Evolutionary conservation across 2,329 filamentous ascomycete genomes (phyloP).

Genomic region (Paraphaeosphaeria minitans): DNA sequence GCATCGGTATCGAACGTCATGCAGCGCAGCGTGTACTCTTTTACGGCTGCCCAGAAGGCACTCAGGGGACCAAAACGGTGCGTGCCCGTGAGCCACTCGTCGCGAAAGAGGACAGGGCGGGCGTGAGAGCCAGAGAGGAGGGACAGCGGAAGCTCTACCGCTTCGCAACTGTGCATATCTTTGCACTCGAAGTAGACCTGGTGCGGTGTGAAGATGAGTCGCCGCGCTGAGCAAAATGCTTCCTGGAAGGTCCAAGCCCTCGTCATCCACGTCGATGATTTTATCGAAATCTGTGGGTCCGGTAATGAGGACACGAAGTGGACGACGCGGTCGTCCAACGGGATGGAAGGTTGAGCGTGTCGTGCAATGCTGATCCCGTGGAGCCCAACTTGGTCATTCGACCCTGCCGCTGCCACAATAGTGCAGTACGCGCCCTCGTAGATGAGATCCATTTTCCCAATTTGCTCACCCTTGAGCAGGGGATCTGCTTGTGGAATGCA

Average conservation of each 20-base stretch:
- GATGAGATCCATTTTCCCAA: constrained; percentile 14
- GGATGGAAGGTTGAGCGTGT: not conserved
- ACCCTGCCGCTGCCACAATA: constrained; percentile 14
- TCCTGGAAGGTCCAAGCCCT: constrained; percentile 24
- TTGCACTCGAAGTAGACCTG: constrained; percentile 24
- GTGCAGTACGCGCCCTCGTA: constrained; percentile 14
- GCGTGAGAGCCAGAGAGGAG: constrained; percentile 3
- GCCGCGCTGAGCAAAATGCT: constrained; percentile 14
- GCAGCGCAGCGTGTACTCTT: constrained; percentile 10
- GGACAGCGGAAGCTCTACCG: constrained; percentile 12
- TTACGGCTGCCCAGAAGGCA: constrained; percentile 10
- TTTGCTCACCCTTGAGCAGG: constrained; percentile 12
- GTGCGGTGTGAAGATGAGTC: constrained; percentile 19
- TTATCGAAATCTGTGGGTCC: constrained; percentile 12
- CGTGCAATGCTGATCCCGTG: constrained; percentile 10
- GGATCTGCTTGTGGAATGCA: constrained; percentile 14
- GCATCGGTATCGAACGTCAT: constrained; percentile 15
- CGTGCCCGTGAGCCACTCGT: constrained; percentile 12
- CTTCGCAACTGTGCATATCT: constrained; percentile 16
- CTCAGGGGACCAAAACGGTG: constrained; percentile 9
- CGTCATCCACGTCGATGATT: constrained; percentile 16
- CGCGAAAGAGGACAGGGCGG: constrained; percentile 10
- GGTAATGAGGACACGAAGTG: constrained; percentile 14
- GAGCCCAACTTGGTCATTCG: constrained; percentile 9
- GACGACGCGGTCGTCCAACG: not conserved